Percentiles rank a stretch among this genome's conserved stretches.
Evolutionary conservation across 192 early-diverging fungal species (phyloP).

Genomic region (Coemansia umbellata): DNA sequence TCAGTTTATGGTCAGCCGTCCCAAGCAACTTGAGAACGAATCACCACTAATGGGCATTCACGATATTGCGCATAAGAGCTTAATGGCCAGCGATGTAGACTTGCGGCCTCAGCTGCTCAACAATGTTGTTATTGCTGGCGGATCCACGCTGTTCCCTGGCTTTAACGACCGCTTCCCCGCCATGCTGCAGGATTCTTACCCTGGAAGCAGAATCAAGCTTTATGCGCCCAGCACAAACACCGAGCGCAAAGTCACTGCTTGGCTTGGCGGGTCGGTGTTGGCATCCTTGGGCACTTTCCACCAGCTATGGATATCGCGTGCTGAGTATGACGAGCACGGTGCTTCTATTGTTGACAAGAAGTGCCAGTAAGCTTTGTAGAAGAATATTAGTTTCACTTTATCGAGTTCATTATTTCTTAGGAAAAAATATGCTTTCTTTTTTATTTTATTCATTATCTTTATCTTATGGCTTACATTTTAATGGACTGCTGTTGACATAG

Average conservation of each 20-base stretch:
- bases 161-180: constrained; percentile 75
- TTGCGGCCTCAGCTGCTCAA: constrained; percentile 74
- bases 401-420: not conserved
- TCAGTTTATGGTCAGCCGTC: constrained; percentile 52
- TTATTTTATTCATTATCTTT: not conserved
- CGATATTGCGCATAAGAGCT: constrained; percentile 69
- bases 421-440: not conserved
- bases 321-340: constrained; percentile 91
- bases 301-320: constrained; percentile 96
- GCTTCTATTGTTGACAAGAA: constrained; percentile 83
- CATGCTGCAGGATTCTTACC: constrained; percentile 25
- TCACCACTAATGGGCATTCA: constrained; percentile 58
- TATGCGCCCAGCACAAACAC: constrained; percentile 44
- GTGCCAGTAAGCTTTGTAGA: constrained; percentile 53
- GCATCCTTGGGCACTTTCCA: constrained; percentile 95
- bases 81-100: constrained; percentile 80
- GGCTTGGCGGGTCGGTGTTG: constrained; percentile 96
- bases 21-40: constrained; percentile 8
- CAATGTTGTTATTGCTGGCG: constrained; percentile 88
- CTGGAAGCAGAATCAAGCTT: constrained; percentile 69
- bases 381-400: not conserved
- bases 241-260: constrained; percentile 82
- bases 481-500: no score
- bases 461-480: no score
- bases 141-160: constrained; percentile 79